Base-by-base conservation (phyloP, 768 basidiomycete genomes). In the Suillus plorans region DNA sequence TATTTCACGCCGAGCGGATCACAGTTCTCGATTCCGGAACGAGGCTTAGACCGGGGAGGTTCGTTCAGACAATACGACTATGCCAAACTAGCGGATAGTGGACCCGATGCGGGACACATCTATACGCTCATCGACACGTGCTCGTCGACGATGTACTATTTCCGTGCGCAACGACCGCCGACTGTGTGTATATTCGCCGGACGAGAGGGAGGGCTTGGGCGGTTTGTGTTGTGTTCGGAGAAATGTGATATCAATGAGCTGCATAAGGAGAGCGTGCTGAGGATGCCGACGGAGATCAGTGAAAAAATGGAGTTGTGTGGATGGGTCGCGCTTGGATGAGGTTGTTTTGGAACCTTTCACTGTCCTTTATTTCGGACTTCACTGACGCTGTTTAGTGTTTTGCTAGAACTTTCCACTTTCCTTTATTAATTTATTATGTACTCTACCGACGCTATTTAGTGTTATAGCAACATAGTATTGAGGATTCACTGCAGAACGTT, bases 151-250 rank as follows among this genome's bases (percentile, higher is more conserved):
- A 37, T 71, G 10, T 71, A 71, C 36, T 71, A 71, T 53, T 71
- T 71, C 47, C 22, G 55, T 5, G 70, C 70, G 0, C 20, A 52
- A 10, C 63, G 49, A 12, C 68, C 70, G 4, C 70, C 70, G 20
- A 71, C 70, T 8, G 70, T 71, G 22, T 70, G 70, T 36, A 44
- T 71, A 25, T 71, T 64, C 20, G 61, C 70, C 2, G 70, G 70
- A 39, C 64, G 70, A 18, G 70, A 71, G 25, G 70, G 70, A 2
- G 70, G 70, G 28, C 47, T 71, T 9, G 70, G 70, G 34, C 42
- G 70, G 53, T 71, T 71, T 55, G 70, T 71, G 41, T 42, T 71
- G 44, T 71, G 70, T 57, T 71, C 70, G 47, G 70, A 71, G 62
- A 69, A 22, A 13, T 71, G 70, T 31, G 12, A 2, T 1, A 37